These are phyloP conservation scores for Scheffersomyces insectosa DNA, from an alignment of 1,139 yeast species.

Conservation along the genomic window DNA sequence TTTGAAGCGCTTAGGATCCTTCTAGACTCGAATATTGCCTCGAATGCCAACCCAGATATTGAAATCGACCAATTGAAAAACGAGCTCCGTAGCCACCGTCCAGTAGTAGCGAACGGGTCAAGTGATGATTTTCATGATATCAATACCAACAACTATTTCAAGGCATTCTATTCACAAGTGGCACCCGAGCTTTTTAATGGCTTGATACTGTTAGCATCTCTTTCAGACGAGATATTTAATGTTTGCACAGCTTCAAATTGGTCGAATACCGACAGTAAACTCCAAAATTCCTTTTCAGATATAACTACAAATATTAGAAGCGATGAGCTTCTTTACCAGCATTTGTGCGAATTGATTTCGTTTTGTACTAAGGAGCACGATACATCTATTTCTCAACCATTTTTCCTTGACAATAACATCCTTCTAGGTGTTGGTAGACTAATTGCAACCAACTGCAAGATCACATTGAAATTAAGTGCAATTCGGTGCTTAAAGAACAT, in stretches of 20 bases:
- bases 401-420: conserved; percentile 58
- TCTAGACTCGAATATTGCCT: conserved; percentile 57
- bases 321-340: conserved; percentile 54
- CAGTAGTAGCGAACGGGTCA: conserved; percentile 1
- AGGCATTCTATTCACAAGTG: conserved; percentile 59
- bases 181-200: conserved; percentile 61
- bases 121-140: conserved; percentile 34
- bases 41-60: conserved; percentile 11
- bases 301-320: conserved; percentile 13
- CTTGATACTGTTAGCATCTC: conserved; percentile 34
- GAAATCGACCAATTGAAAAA: conserved; percentile 14
- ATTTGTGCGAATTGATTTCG: conserved; percentile 66
- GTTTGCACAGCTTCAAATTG: conserved; percentile 1
- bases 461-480: conserved; percentile 64
- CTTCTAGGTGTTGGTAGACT: conserved; percentile 52
- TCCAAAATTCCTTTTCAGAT: neutral
- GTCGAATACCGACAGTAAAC: too few relatives aligned
- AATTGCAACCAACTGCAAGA: conserved; percentile 38
- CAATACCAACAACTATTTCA: conserved; percentile 54
- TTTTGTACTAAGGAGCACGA: conserved; percentile 70
- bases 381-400: conserved; percentile 53
- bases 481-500: conserved; percentile 64
- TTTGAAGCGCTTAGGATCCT: conserved; percentile 78
- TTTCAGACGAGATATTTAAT: conserved; percentile 7
- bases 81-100: conserved; percentile 8